These are phyloP conservation scores for Ceratobasidium sp. DNA, from an alignment of 1,284 basidiomycete species.

Conservation along the genomic window DNA sequence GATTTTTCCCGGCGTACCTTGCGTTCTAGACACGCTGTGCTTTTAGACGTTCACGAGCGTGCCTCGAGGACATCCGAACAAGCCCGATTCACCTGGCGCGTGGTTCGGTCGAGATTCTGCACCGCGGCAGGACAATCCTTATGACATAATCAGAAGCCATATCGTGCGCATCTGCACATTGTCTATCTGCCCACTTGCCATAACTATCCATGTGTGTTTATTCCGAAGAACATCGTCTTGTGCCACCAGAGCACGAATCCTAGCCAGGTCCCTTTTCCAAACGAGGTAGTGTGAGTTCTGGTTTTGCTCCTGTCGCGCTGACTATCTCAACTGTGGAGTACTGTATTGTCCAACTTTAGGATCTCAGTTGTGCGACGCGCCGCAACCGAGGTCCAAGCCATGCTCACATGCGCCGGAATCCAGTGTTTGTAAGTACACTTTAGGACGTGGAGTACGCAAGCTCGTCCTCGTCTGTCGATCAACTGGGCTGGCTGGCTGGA, in stretches of 20 bases:
- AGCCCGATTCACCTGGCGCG: neutral
- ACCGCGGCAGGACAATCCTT: neutral
- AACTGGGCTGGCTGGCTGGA: neutral
- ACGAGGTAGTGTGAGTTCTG: neutral
- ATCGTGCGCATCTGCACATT: neutral
- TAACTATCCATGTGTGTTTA: neutral
- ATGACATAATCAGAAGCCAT: no score
- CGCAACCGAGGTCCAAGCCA: constrained; percentile 24
- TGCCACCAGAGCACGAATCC: neutral
- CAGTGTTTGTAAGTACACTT: constrained; percentile 1
- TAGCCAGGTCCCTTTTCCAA: neutral
- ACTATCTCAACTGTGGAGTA: neutral
- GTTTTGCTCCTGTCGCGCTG: neutral
- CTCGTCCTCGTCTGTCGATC: neutral
- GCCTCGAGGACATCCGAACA: neutral
- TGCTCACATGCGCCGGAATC: constrained; percentile 12
- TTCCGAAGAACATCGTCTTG: neutral
- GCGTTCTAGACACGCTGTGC: neutral
- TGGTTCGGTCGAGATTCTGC: neutral
- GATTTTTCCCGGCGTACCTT: neutral
- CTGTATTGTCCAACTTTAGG: neutral
- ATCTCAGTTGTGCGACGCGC: constrained; percentile 9
- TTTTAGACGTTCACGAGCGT: neutral
- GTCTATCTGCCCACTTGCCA: neutral
- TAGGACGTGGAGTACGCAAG: neutral